Evolutionary conservation across 208 protist genomes (phyloP), one percentile per base, ranked within the genome.

Genomic region (Wallacemonas sp.): DNA sequence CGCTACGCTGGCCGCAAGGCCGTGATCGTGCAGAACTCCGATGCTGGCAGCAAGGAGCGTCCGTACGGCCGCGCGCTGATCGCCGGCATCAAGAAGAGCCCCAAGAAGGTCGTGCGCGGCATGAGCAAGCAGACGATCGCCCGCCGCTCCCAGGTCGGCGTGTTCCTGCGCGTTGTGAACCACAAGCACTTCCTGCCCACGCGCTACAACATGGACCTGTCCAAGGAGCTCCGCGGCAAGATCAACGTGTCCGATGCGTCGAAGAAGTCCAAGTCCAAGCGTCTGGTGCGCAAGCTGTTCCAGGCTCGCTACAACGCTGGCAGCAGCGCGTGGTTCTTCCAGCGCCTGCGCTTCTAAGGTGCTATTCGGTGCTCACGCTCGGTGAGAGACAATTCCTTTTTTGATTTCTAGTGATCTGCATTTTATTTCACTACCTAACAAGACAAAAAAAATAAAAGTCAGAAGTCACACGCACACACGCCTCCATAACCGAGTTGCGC

Each of bases 111-210:
- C 37, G 82, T 93, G 66, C 95, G 91, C 67, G 73, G 80, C 36
- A 99, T 99, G 98, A 87, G 76, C 78, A 89, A 96, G 84, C 96
- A 97, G 72, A 85, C 79, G 34, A 94, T 98, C 50, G 64, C 83
- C 33, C 89, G 93, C 76, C 84, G 96, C 73, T 97, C 94, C 55
- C 81, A 87, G 66, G 81, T 99, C 38, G 92, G 85, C 69, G 91
- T 97, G 73, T 99, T 99, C 87, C 84, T 99, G 63, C 98, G 98
- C 80, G 83, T 98, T 34, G 83, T 99, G 83, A 99, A 99, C 95
- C 97, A 98, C 94, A 97, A 94, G 81, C 98, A 99, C 93, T 85
- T 99, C 72, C 96, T 99, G 87, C 97, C 98, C 58, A 99, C 98
- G 50, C 87, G 98, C 74, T 98, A 97, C 80, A 93, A 96, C 88